Base-by-base conservation (phyloP, 2,329 filamentous ascomycete species). In the Nannizzia gypsea region DNA sequence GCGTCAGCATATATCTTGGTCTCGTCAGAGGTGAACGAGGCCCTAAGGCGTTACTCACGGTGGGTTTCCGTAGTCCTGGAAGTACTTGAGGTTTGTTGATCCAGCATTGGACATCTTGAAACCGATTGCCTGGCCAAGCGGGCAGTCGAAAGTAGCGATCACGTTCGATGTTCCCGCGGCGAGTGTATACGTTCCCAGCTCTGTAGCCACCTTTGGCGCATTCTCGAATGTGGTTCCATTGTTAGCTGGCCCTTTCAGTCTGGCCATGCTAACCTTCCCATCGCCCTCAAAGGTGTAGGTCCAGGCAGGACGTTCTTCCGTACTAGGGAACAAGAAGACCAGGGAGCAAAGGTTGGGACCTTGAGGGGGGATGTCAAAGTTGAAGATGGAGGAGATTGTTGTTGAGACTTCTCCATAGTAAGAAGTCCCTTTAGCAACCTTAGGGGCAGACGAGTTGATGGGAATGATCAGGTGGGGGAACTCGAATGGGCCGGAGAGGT, bases 391-490 rank as follows among this genome's bases (percentile, higher is more conserved):
- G 8, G 80, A 81, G 56, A 81, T 70, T 20, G 71, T 74, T 17
- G 76, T 71, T 11, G 79, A 80, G 40, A 86, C 74, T 9, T 78
- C 77, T 58, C 83, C 84, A 63, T 81, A 79, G 72, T 75, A 80
- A 0, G 76, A 77, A 1, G 79, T 82, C 6, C 83, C 83, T 48
- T 73, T 72, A 0, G 80, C 73, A 3, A 72, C 76, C 68, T 79
- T 70, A 0, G 84, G 82, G 15, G 78, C 72, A 15, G 75, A 71
- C 2, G 78, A 79, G 71, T 83, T 77, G 63, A 87, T 71, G 3
- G 83, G 80, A 34, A 87, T 71, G 66, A 88, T 85, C 60, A 86
- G 74, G 66, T 85, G 81, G 8, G 84, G 84, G 70, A 76, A 83
- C 67, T 82, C 75, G 65, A 76, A 83, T 46, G 74, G 67, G 6